phyloP scores from a whole-genome alignment of 768 basidiomycete genomes.

The Phaeotremella fagi region DNA sequence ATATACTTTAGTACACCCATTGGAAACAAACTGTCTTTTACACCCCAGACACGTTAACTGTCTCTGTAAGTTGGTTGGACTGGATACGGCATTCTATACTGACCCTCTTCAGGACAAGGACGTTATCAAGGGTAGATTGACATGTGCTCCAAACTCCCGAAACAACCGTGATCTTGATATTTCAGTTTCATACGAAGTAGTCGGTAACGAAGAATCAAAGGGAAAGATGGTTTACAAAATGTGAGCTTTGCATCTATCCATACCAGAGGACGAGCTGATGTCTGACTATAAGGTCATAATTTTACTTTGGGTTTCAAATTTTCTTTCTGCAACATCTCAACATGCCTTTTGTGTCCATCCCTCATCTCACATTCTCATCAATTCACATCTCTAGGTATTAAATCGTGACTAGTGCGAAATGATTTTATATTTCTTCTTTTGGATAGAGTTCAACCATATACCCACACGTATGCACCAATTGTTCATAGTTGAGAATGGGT shows the following conservation, averaged over 20 bases:
- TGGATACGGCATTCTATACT: background rate
- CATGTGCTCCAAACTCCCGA: constrained; percentile 80
- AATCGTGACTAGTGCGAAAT: no score
- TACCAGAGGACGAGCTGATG: constrained; percentile 17
- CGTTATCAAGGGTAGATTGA: constrained; percentile 63
- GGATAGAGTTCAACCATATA: no score
- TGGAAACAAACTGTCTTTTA: constrained; percentile 88
- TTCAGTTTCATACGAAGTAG: constrained; percentile 63
- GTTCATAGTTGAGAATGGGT: no score
- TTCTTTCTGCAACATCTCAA: background rate
- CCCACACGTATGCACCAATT: no score
- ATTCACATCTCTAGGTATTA: no score
- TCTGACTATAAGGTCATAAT: constrained; percentile 40
- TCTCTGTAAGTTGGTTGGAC: constrained; percentile 35
- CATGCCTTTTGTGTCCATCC: no score
- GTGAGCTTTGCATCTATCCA: constrained; percentile 26
- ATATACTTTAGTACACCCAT: constrained; percentile 47
- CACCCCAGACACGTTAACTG: constrained; percentile 56
- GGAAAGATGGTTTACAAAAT: constrained; percentile 50
- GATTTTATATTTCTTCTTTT: no score
- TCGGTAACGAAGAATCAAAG: constrained; percentile 42
- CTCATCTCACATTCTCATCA: no score
- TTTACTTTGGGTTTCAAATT: background rate
- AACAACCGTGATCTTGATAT: constrained; percentile 98
- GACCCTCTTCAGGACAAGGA: constrained; percentile 57